A percentile compares a stretch with the other conserved stretches of the same genome.
phyloP scores from a whole-genome alignment of 257 asterid genomes.

The Salvia rosmarinus region DNA sequence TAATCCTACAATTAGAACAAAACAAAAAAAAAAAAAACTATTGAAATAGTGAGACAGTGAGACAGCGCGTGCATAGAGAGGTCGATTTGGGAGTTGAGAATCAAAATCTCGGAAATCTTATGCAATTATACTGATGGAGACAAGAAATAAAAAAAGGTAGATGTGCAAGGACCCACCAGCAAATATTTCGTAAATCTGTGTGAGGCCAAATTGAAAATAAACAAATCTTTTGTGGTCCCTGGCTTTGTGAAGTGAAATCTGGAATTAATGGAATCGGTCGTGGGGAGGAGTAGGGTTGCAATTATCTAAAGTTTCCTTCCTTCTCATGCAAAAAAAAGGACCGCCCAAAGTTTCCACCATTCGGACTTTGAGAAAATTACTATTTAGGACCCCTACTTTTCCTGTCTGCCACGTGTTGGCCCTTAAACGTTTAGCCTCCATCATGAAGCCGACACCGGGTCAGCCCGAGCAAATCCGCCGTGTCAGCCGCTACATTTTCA shows the following conservation, averaged over 20 bases:
- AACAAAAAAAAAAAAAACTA: too few relatives aligned
- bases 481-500: constrained; percentile 10
- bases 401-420: constrained; percentile 53
- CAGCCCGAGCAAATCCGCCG: constrained; percentile 29
- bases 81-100: constrained; percentile 49
- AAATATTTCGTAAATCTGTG: constrained; percentile 47
- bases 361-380: constrained; percentile 34
- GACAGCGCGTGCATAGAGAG: constrained; percentile 43
- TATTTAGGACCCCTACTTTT: constrained; percentile 39
- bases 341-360: constrained; percentile 28
- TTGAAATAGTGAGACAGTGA: constrained; percentile 25
- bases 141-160: constrained; percentile 46
- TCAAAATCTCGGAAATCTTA: constrained; percentile 32
- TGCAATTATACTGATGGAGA: constrained; percentile 47
- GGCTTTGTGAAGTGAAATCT: constrained; percentile 36
- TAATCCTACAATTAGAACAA: too few relatives aligned
- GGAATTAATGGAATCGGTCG: constrained; percentile 41
- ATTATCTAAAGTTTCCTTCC: constrained; percentile 26
- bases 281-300: constrained; percentile 24
- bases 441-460: constrained; percentile 34
- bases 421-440: constrained; percentile 30
- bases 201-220: constrained; percentile 46
- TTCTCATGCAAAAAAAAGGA: constrained; percentile 26
- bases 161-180: constrained; percentile 49
- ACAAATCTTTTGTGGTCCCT: constrained; percentile 66